These are phyloP conservation scores for Plasmodium knowlesi DNA, from an alignment of 169 alveolate species.

Conservation along the genomic window DNA sequence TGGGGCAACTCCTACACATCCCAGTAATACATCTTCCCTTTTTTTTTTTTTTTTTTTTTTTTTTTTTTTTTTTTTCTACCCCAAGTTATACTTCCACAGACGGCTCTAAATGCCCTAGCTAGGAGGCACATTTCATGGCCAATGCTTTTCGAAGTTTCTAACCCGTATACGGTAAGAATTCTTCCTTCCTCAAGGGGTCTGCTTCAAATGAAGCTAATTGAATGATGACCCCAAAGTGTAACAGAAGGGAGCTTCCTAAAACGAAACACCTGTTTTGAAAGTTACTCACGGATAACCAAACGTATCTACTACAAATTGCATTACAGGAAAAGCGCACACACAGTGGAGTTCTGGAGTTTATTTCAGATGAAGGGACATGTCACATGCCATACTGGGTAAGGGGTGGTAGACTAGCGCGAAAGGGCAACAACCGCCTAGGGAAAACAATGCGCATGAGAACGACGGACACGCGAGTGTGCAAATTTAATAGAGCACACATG, in stretches of 20 bases:
- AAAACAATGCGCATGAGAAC: not conserved
- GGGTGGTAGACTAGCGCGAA: not conserved
- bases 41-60: not conserved
- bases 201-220: not conserved
- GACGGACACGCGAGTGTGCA: conserved; percentile 1
- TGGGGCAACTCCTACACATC: not conserved
- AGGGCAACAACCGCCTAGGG: not conserved
- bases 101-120: conserved; percentile 89
- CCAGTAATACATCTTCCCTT: not conserved
- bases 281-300: not conserved
- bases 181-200: not conserved
- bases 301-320: not conserved
- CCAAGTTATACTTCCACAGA: conserved; percentile 85
- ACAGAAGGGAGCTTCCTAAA: not conserved
- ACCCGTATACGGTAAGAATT: conserved; percentile 77
- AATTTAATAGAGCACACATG: not conserved
- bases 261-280: not conserved
- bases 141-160: conserved; percentile 87
- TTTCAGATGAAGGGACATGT: conserved; percentile 95
- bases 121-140: conserved; percentile 91
- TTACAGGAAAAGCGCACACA: conserved; percentile 85
- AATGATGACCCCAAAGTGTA: not conserved
- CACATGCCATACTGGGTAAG: conserved; percentile 94
- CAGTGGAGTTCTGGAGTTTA: conserved; percentile 95
- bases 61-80: not conserved